phyloP scores from a whole-genome alignment of 2,329 filamentous ascomycete genomes.

The Akanthomyces muscarius region DNA sequence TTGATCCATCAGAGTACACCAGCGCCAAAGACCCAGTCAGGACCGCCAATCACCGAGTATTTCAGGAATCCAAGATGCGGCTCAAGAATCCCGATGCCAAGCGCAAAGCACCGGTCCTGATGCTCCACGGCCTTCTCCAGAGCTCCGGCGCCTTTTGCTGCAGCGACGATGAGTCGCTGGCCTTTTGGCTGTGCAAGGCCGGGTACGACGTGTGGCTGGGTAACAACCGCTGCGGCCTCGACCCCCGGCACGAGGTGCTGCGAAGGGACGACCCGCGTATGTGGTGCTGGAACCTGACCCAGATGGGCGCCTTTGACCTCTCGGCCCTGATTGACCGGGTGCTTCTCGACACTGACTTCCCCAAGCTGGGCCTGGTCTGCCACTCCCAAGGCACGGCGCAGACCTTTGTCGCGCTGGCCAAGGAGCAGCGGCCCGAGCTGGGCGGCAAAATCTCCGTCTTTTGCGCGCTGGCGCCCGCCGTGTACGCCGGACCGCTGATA shows the following conservation, averaged over 20 bases:
- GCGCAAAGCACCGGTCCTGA: constrained; percentile 73
- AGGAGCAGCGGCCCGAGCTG: constrained; percentile 82
- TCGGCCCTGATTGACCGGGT: constrained; percentile 77
- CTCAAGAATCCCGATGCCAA: constrained; percentile 37
- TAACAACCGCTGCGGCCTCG: constrained; percentile 86
- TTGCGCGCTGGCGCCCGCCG: constrained; percentile 85
- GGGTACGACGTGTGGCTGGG: constrained; percentile 96
- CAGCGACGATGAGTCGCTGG: constrained; percentile 84
- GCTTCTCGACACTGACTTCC: constrained; percentile 75
- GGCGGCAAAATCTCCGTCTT: constrained; percentile 82
- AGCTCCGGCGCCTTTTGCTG: constrained; percentile 84
- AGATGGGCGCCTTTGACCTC: constrained; percentile 89
- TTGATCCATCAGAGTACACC: constrained; percentile 71
- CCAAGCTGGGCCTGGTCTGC: constrained; percentile 75
- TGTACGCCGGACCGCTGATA: constrained; percentile 82
- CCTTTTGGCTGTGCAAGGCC: constrained; percentile 87
- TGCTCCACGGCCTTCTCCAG: constrained; percentile 87
- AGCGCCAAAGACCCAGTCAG: constrained; percentile 40
- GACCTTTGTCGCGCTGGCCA: constrained; percentile 81
- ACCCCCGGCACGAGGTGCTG: constrained; percentile 69
- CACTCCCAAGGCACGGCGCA: constrained; percentile 92
- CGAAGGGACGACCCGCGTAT: constrained; percentile 76
- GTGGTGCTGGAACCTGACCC: constrained; percentile 95
- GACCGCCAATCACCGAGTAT: constrained; percentile 50
- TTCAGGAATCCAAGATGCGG: constrained; percentile 41